These are phyloP conservation scores for Cardamine occulta DNA, from an alignment of 345 rosid genomes.

Conservation along the genomic window DNA sequence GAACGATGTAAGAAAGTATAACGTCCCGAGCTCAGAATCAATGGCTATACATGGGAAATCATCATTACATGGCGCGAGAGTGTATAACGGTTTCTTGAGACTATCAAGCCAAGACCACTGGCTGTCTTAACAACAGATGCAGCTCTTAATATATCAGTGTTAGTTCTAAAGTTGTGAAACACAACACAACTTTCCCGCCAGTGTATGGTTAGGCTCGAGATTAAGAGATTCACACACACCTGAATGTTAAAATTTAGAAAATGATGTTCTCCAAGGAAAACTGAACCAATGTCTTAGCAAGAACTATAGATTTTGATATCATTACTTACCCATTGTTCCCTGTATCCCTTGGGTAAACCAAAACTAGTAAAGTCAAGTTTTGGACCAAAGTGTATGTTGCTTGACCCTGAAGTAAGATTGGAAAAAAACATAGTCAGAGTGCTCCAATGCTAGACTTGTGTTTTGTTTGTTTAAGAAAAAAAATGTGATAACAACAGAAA, in stretches of 20 bases:
- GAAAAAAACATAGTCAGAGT: neutral
- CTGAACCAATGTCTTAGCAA: too few species aligned
- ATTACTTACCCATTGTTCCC: neutral
- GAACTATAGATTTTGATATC: too few species aligned
- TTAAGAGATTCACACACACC: slow-evolving; percentile 5
- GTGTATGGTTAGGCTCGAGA: neutral
- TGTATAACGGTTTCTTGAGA: slow-evolving; percentile 36
- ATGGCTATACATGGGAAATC: slow-evolving; percentile 44
- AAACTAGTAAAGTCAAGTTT: neutral
- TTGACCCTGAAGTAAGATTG: neutral
- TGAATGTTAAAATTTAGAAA: neutral
- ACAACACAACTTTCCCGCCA: slow-evolving; percentile 46
- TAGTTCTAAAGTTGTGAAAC: slow-evolving; percentile 33
- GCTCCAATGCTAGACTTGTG: neutral
- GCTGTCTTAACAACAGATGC: slow-evolving; percentile 35
- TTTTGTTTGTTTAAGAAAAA: too few species aligned
- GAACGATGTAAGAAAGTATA: slow-evolving; percentile 49
- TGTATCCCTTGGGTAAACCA: neutral
- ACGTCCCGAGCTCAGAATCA: slow-evolving; percentile 43
- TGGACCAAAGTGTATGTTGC: neutral
- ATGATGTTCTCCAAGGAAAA: too few species aligned
- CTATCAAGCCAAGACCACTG: slow-evolving; percentile 47
- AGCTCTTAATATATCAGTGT: slow-evolving; percentile 19
- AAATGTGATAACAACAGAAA: too few species aligned
- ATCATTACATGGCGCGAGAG: slow-evolving; percentile 30